Evolutionary conservation across 495 filamentous ascomycete genomes (phyloP).

Genomic region (Hypoxylon cercidicola): DNA sequence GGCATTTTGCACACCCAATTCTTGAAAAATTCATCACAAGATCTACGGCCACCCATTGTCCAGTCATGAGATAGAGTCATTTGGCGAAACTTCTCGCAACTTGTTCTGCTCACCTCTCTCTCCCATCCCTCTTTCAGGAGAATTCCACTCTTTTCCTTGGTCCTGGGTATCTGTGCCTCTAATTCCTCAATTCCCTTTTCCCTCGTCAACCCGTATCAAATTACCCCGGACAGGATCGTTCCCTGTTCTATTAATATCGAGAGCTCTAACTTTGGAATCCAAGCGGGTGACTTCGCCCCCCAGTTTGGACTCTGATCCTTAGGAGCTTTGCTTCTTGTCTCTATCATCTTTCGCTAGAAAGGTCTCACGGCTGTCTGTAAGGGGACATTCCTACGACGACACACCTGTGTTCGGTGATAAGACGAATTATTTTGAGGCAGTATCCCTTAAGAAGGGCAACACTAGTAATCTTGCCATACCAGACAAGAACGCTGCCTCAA

Average conservation of each 20-base stretch:
- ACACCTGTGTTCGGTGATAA: constrained; percentile 13
- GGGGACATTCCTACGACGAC: constrained; percentile 19
- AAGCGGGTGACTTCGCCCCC: constrained; percentile 6
- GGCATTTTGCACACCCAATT: constrained; percentile 27
- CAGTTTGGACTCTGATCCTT: constrained; percentile 15
- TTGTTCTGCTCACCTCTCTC: not conserved
- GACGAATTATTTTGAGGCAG: constrained; percentile 12
- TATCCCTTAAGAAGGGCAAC: constrained; percentile 9
- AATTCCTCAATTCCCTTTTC: constrained; percentile 27
- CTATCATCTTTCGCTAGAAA: constrained; percentile 4
- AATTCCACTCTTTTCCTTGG: not conserved
- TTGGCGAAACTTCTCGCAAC: not conserved
- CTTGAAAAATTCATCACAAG: constrained; percentile 21
- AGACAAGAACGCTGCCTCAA: constrained; percentile 22
- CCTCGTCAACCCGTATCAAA: constrained; percentile 12
- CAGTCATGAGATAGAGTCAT: constrained; percentile 19
- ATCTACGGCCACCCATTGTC: constrained; percentile 18
- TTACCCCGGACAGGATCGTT: constrained; percentile 28
- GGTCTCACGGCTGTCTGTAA: constrained; percentile 4
- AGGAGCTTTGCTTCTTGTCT: constrained; percentile 9
- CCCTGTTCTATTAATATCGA: constrained; percentile 40
- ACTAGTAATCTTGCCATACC: constrained; percentile 39
- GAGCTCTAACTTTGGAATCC: constrained; percentile 20
- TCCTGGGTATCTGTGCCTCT: constrained; percentile 14
- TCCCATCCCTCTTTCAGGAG: not conserved